Conservation (phyloP, 106 monocot species). For the Dioscorea zingiberensis region DNA sequence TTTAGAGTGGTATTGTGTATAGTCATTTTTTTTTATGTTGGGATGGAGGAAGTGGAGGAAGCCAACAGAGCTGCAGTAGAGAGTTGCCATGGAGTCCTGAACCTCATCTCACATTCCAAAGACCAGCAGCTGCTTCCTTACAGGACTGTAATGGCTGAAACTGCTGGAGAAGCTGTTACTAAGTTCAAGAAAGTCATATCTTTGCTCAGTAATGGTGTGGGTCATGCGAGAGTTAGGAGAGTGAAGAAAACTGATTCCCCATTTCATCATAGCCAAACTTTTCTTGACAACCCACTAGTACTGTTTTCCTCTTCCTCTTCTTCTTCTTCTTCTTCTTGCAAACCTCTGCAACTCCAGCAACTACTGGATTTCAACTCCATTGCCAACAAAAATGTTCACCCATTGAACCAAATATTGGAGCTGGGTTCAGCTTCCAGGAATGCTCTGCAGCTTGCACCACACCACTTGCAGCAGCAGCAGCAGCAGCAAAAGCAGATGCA, state of each 20-base stretch:
- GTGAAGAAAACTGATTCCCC: slow-evolving; percentile 21
- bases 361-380: slow-evolving; percentile 13
- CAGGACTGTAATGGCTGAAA: slow-evolving; percentile 33
- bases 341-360: slow-evolving; percentile 31
- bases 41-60: slow-evolving; percentile 82
- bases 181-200: slow-evolving; percentile 61
- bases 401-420: neutral
- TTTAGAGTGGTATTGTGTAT: slow-evolving; percentile 8
- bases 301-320: slow-evolving; percentile 1
- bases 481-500: slow-evolving; percentile 53
- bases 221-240: slow-evolving; percentile 69
- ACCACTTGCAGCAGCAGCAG: neutral
- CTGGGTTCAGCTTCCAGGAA: too few species aligned
- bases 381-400: neutral
- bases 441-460: too few species aligned
- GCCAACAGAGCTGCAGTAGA: slow-evolving; percentile 74
- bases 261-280: slow-evolving; percentile 27
- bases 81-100: slow-evolving; percentile 64
- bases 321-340: slow-evolving; percentile 18
- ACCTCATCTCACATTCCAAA: slow-evolving; percentile 42
- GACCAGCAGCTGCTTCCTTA: slow-evolving; percentile 34
- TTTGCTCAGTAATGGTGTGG: slow-evolving; percentile 46
- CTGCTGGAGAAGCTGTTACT: slow-evolving; percentile 56
- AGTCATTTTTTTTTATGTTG: slow-evolving; percentile 3
- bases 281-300: slow-evolving; percentile 29